Evolutionary conservation across 2,329 filamentous ascomycete species (phyloP).

Genomic region (Exophiala lecanii-corni): DNA sequence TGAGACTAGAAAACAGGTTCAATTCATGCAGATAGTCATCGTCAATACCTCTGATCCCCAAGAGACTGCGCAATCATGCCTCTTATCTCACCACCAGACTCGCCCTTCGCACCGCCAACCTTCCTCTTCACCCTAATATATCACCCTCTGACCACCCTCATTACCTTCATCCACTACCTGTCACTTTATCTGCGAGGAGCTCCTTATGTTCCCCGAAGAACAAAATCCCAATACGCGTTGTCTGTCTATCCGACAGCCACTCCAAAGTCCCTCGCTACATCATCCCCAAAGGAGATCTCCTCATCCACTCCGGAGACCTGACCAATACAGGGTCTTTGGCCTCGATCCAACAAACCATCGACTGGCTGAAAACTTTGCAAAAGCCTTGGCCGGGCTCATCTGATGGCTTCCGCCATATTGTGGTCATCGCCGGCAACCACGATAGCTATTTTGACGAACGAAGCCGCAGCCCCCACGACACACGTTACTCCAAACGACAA

Average conservation of each 20-base stretch:
- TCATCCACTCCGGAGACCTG: constrained; percentile 87
- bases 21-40: too few species aligned
- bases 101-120: constrained; percentile 47
- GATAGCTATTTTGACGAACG: constrained; percentile 76
- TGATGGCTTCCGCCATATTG: constrained; percentile 68
- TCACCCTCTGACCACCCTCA: constrained; percentile 63
- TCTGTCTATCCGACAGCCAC: constrained; percentile 91
- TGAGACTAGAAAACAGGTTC: too few species aligned
- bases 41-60: too few species aligned
- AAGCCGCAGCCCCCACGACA: constrained; percentile 55
- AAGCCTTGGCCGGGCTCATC: constrained; percentile 24
- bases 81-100: constrained; percentile 21
- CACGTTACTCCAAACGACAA: constrained; percentile 40
- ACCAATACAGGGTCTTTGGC: constrained; percentile 65
- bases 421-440: constrained; percentile 83
- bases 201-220: constrained; percentile 53
- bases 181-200: constrained; percentile 64
- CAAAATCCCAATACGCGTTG: constrained; percentile 62
- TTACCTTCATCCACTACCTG: constrained; percentile 59
- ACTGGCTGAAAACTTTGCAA: constrained; percentile 67
- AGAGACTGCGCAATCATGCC: constrained; percentile 14
- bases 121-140: constrained; percentile 60
- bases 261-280: constrained; percentile 47
- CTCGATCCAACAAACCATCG: constrained; percentile 75
- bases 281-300: constrained; percentile 67